A percentile compares a stretch with the other conserved stretches of the same genome.
phyloP scores from a whole-genome alignment of 2,329 filamentous ascomycete species.

The Gaeumannomyces sp. region DNA sequence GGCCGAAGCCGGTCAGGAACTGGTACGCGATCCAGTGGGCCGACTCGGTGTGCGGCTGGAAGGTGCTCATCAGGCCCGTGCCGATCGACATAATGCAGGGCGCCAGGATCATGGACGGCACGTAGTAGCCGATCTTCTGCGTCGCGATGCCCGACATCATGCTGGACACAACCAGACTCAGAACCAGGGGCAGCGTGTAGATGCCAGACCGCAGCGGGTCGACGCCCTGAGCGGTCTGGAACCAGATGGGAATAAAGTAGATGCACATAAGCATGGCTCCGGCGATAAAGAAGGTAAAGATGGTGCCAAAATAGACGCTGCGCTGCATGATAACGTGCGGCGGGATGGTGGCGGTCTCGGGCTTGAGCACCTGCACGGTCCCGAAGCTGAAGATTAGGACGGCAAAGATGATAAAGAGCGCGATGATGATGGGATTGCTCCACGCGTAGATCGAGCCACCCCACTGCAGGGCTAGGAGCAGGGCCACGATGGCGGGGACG shows the following conservation, averaged over 20 bases:
- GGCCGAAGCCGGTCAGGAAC: conserved; percentile 51
- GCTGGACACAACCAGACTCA: conserved; percentile 48
- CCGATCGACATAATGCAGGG: conserved; percentile 45
- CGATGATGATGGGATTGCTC: conserved; percentile 45
- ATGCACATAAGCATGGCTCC: conserved; percentile 48
- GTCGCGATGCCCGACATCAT: conserved; percentile 42
- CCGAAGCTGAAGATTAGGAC: conserved; percentile 41
- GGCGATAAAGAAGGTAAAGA: conserved; percentile 40
- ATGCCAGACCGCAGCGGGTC: conserved; percentile 49
- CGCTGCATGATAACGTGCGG: conserved; percentile 47
- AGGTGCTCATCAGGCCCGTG: conserved; percentile 52
- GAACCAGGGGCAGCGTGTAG: conserved; percentile 50
- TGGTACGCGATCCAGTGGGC: conserved; percentile 55
- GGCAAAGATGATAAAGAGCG: conserved; percentile 46
- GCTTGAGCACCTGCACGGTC: conserved; percentile 45
- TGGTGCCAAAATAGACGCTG: conserved; percentile 41
- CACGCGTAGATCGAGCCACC: conserved; percentile 49
- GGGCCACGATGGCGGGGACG: conserved; percentile 51
- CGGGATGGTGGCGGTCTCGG: conserved; percentile 52
- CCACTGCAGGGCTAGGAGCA: conserved; percentile 60
- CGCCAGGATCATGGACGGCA: conserved; percentile 47
- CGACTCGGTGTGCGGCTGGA: conserved; percentile 38
- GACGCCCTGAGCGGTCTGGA: conserved; percentile 50
- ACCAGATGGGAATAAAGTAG: conserved; percentile 51
- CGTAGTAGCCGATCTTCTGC: conserved; percentile 53